Conservation (phyloP, 768 basidiomycete species). For the Serendipita vermifera region DNA sequence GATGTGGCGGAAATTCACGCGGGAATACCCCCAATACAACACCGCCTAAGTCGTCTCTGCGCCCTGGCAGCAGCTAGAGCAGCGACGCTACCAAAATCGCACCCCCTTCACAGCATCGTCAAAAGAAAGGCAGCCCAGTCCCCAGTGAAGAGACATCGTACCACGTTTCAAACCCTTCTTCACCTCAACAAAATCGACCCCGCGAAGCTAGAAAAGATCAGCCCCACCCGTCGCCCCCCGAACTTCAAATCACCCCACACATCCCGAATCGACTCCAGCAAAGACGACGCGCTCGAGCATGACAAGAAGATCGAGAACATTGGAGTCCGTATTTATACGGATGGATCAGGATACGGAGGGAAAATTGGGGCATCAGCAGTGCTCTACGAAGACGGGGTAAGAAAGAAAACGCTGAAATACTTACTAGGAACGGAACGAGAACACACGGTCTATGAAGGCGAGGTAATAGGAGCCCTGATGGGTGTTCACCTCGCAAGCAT, state of each 20-base stretch:
- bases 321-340: slow-evolving; percentile 19
- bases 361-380: slow-evolving; percentile 24
- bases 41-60: slow-evolving; percentile 14
- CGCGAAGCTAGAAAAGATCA: slow-evolving; percentile 15
- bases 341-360: slow-evolving; percentile 22
- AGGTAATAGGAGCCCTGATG: background rate
- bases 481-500: background rate
- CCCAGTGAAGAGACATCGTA: slow-evolving; percentile 15
- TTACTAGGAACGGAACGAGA: background rate
- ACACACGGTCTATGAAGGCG: background rate
- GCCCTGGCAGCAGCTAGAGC: slow-evolving; percentile 14
- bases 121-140: slow-evolving; percentile 4
- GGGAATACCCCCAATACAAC: slow-evolving; percentile 15
- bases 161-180: slow-evolving; percentile 19
- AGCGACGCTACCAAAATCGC: slow-evolving; percentile 16
- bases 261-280: background rate
- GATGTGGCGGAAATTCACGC: slow-evolving; percentile 19
- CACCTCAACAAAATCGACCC: slow-evolving; percentile 14
- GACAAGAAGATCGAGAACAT: background rate
- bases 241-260: slow-evolving; percentile 10
- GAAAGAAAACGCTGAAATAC: background rate
- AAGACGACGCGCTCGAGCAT: slow-evolving; percentile 11
- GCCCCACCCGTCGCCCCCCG: slow-evolving; percentile 10
- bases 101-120: slow-evolving; percentile 16
- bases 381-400: slow-evolving; percentile 11